Evolutionary conservation across 179 eudicot genomes (phyloP).

Genomic region (Spinacia oleracea): DNA sequence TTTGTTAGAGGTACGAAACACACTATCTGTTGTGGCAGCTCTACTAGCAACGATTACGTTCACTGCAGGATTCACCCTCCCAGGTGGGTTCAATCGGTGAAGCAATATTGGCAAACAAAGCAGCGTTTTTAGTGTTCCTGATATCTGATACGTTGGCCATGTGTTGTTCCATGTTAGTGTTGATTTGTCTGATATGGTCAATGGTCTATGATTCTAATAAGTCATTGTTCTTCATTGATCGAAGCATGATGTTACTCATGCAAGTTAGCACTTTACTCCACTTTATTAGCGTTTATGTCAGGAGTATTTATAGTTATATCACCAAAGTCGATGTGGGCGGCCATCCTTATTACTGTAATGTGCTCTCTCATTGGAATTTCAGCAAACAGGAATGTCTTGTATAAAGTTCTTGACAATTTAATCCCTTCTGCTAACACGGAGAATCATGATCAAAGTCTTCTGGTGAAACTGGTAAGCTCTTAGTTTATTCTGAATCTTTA

Average conservation of each 20-base stretch:
- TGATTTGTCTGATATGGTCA: background rate
- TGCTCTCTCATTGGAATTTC: background rate
- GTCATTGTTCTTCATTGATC: background rate
- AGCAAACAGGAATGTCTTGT: background rate
- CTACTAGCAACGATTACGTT: background rate
- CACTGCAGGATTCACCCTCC: background rate
- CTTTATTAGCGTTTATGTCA: background rate
- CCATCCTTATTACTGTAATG: background rate
- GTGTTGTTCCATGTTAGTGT: background rate
- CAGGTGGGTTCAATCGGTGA: background rate
- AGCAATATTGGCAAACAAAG: background rate
- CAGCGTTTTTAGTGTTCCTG: background rate
- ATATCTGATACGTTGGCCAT: background rate
- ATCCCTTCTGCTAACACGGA: background rate
- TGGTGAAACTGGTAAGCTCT: background rate
- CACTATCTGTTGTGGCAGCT: background rate
- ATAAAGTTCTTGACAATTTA: background rate
- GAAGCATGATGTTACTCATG: background rate
- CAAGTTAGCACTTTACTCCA: background rate
- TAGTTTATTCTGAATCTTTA: background rate
- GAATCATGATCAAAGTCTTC: background rate
- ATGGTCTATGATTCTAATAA: background rate
- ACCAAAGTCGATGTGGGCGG: background rate
- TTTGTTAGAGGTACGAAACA: background rate
- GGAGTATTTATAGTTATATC: background rate